Evolutionary conservation across 495 filamentous ascomycete species (phyloP), one percentile per base, ranked within the genome.

Genomic region (Neurospora sp.): DNA sequence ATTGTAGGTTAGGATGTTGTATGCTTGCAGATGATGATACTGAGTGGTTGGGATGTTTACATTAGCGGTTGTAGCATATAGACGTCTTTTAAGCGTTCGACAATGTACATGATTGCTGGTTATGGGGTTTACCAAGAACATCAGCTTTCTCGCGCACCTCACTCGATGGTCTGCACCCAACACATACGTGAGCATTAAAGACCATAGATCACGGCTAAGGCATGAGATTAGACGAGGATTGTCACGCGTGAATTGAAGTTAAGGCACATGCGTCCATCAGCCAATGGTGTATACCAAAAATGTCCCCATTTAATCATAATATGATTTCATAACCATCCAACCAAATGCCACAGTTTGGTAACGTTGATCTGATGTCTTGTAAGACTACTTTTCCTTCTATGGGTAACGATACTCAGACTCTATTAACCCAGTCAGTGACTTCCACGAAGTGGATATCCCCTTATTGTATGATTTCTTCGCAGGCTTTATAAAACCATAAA

Each of bases 1-100:
- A 75, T 76, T 81, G 69, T 81, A 71, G 71, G 21, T 6, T 4
- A 17, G 24, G 15, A 13, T 11, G 54, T 31, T 6, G 10, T 31
- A 0, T 17, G n/a, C 4, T 54, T 54, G n/a, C 11, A 10, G 10
- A 54, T 54, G 45, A 28, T 28, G 21, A 54, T 13, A 10, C 10
- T 13, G 21, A 4, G 5, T 13, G 21, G 21, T 28, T 54, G 21
- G 7, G 7, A 1, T 31, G 42, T 43, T n/a, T 4, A 13, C 2
- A 17, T 31, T 17, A 31, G 54, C 54, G 24, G 2, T 15, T 62
- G 13, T 62, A 31, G 54, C 54, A 17, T 59, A 17, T 62, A 34
- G 45, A 62, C 19, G 24, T 48, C 43, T 10, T 11, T 24, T 24
- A 5, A 24, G 45, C 45, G 4, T 54, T 9, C 43, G 8, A 8